Base-by-base conservation (phyloP, 768 basidiomycete species). In the Artomyces pyxidatus region DNA sequence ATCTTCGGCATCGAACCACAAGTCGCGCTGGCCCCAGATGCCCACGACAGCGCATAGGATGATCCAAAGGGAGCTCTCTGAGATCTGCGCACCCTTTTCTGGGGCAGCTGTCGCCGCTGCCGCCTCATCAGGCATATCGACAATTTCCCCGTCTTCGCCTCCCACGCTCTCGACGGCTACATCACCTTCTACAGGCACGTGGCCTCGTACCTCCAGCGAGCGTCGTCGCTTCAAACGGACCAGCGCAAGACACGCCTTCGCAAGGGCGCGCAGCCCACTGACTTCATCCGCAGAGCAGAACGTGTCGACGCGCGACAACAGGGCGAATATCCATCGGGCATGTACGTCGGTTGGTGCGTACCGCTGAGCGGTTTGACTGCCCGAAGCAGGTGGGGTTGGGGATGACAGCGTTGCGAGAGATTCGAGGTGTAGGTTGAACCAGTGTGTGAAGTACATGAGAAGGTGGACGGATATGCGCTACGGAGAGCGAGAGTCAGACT, bases 361-460 rank as follows among this genome's bases (percentile, higher is more conserved):
- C 71, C 65, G 6, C 63, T 64, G 3, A 54, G 58, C 21, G 40
- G 28, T 45, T 43, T 46, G 39, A 72, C 64, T n/a, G n/a, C n/a
- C n/a, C n/a, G n/a, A n/a, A n/a, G 32, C 14, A 35, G 2, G 32
- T 35, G 17, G 32, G 17, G 32, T 7, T n/a, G n/a, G 32, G 14
- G 32, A 37, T 16, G 35, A 16, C 12, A 10, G 21, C 26, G n/a
- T n/a, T n/a, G n/a, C n/a, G n/a, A 48, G 17, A 28, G 53, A 49
- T 40, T 80, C 71, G 6, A 86, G 62, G 52, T 84, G 73, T 12
- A 74, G 49, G 54, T 82, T 81, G 54, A 88, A 81, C 88, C 88
- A 91, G 58, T 88, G 77, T 16, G 79, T 73, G 62, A 89, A 89
- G 62, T 88, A 89, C 84, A 86, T 88, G 51, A 91, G 65, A 39